Evolutionary conservation across 1,139 yeast genomes (phyloP), one percentile per base, ranked within the genome.

Genomic region (Torulaspora globosa): DNA sequence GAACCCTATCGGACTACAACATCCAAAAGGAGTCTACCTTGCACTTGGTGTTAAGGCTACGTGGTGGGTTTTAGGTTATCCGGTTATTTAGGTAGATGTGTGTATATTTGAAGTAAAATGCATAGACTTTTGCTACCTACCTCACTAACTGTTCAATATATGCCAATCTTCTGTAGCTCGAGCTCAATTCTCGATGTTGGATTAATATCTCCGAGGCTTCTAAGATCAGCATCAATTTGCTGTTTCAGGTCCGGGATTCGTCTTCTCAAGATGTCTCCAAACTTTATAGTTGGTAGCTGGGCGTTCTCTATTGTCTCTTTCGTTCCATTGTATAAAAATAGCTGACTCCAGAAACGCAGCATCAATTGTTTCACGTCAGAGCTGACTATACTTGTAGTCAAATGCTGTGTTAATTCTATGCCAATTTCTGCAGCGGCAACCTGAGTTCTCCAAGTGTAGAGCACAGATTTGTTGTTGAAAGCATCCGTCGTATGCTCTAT

Each of bases 401-500:
- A 49, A 33, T 56, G 42, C 24, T 60, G 55, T 11, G 61, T 33
- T 38, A 60, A 54, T 11, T 35, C 44, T 27, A 51, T 51, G 37
- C 65, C 65, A 39, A 58, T 63, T 55, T 80, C 84, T 54, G 67
- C 70, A 8, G 68, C 60, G 4, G 70, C 69, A 4, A 75, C 50
- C 54, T 78, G 78, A 0, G 82, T 73, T 56, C 84, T 72, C 88
- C 88, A 82, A 0, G 86, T 76, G 43, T 70, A 69, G 6, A 70
- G 69, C 43, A 78, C 67, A 14, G 58, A 57, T 2, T 57, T 54
- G 28, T 60, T 56, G 5, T 59, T 51, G 49, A 75, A 71, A 49
- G 57, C 72, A 21, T 43, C 46, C 51, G 60, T 18, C 7, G 61
- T 36, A 42, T 57, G 24, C 10, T 47, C 39, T 11, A 56, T 46